These are phyloP conservation scores for Lentinula novae-zelandiae DNA, from an alignment of 1,284 basidiomycete genomes.

Conservation along the genomic window DNA sequence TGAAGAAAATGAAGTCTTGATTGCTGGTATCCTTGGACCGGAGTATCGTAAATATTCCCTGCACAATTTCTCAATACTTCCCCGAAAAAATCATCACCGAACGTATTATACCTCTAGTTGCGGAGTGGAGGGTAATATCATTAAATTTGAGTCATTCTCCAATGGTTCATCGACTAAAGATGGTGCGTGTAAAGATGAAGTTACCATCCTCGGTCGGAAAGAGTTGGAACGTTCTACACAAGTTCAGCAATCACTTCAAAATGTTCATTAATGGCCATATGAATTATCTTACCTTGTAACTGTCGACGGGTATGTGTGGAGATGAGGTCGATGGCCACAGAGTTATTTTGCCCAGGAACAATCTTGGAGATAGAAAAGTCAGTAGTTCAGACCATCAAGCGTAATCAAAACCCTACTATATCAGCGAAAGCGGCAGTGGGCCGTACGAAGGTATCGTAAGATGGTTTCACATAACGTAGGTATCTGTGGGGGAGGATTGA, in stretches of 20 bases:
- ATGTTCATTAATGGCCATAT: neutral
- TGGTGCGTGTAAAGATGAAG: slow-evolving; percentile 34
- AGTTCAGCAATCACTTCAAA: neutral
- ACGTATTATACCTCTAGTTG: slow-evolving; percentile 65
- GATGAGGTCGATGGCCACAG: slow-evolving; percentile 91
- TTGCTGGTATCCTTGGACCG: slow-evolving; percentile 67
- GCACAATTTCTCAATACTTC: slow-evolving; percentile 10
- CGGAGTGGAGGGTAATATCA: slow-evolving; percentile 74
- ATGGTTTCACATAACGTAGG: slow-evolving; percentile 88
- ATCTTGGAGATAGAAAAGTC: slow-evolving; percentile 51
- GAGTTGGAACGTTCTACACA: slow-evolving; percentile 60
- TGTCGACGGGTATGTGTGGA: slow-evolving; percentile 88
- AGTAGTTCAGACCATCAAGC: neutral
- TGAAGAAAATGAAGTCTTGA: slow-evolving; percentile 89
- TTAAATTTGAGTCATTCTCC: slow-evolving; percentile 50
- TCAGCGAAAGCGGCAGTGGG: slow-evolving; percentile 87
- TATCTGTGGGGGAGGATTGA: slow-evolving; percentile 47
- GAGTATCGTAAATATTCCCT: slow-evolving; percentile 89
- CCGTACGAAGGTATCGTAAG: slow-evolving; percentile 93
- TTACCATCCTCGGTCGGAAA: slow-evolving; percentile 73
- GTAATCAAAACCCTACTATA: slow-evolving; percentile 52
- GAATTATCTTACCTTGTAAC: slow-evolving; percentile 42
- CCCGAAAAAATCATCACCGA: neutral
- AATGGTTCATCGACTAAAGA: slow-evolving; percentile 29
- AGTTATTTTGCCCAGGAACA: slow-evolving; percentile 85